Evolutionary conservation across 2,329 filamentous ascomycete genomes (phyloP), one percentile per base, ranked within the genome.

Genomic region (Zarea fungicola): DNA sequence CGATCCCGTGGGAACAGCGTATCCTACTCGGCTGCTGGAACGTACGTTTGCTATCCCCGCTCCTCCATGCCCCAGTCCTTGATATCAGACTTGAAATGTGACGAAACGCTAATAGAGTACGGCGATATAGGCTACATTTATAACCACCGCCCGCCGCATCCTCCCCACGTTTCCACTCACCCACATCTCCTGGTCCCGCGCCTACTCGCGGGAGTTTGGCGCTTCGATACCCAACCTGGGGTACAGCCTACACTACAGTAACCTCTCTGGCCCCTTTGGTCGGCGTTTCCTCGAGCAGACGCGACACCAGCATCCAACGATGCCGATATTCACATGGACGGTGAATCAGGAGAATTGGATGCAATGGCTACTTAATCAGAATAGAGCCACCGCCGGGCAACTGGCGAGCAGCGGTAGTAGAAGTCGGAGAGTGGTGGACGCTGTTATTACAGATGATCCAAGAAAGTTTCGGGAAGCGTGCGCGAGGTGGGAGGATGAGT

Each of bases 381-480:
- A 61, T 52, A 65, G 67, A 42, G 39, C 13, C 51, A 49, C 10
- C 66, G 74, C 23, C 43, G 51, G n/a, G 34, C 54, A 51, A 35
- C 21, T 13, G 21, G 16, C 16, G 8, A 18, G 19, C n/a, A 11
- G 3, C 31, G 6, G 14, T 16, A 7, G n/a, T n/a, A n/a, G n/a
- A n/a, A n/a, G n/a, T n/a, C 25, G 37, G 21, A 45, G 34, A 11
- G 51, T 65, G 25, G 70, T 95, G 1, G 87, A 95, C 57, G 91
- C 88, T 1, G 85, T 96, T 5, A 83, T 96, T 46, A 95, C 90
- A 0, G 91, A 96, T 61, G 83, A 96, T 56, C 87, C 88, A 1
- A 77, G 77, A 61, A 66, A 77, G 55, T 92, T 83, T 60, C 62
- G 83, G 21, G 76, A 84, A 37, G 75, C 89, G 2, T 81, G 78